Conservation (phyloP, 768 basidiomycete genomes). For the Leccinum variicolor region DNA sequence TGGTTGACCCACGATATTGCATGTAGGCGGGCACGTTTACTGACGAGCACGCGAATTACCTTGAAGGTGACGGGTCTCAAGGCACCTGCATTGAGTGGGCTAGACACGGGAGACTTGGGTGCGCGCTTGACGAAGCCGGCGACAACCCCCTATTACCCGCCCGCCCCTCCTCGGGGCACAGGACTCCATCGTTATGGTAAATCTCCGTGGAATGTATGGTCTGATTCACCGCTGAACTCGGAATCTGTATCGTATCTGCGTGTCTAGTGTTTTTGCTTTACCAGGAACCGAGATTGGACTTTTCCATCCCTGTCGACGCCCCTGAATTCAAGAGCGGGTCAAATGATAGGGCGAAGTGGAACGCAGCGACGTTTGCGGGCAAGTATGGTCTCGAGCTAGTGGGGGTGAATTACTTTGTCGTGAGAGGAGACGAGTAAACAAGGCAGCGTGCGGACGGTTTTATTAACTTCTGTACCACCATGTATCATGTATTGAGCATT, state of each 20-base stretch:
- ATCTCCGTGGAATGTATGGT: constrained; percentile 1
- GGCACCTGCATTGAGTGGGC: constrained; percentile 28
- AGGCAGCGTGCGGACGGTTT: background rate
- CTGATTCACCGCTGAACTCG: background rate
- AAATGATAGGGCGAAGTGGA: constrained; percentile 51
- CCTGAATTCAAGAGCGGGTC: constrained; percentile 43
- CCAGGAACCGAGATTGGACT: constrained; percentile 46
- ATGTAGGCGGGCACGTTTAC: background rate
- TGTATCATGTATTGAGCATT: background rate
- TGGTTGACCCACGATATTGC: background rate
- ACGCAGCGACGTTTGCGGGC: constrained; percentile 50
- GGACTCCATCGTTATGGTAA: constrained; percentile 59
- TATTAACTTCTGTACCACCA: background rate
- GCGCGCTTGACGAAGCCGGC: constrained; percentile 44
- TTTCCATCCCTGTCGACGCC: constrained; percentile 42
- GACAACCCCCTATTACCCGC: constrained; percentile 54
- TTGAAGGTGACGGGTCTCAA: constrained; percentile 38
- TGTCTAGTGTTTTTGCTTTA: constrained; percentile 53
- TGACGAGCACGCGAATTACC: background rate
- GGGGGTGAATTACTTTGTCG: constrained; percentile 56
- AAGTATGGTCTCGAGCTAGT: constrained; percentile 52
- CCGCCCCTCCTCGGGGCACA: constrained; percentile 51
- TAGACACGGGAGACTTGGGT: constrained; percentile 31
- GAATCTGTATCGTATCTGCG: background rate
- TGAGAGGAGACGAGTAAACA: constrained; percentile 24